phyloP scores from a whole-genome alignment of 345 rosid species.

The Limnanthes douglasii region DNA sequence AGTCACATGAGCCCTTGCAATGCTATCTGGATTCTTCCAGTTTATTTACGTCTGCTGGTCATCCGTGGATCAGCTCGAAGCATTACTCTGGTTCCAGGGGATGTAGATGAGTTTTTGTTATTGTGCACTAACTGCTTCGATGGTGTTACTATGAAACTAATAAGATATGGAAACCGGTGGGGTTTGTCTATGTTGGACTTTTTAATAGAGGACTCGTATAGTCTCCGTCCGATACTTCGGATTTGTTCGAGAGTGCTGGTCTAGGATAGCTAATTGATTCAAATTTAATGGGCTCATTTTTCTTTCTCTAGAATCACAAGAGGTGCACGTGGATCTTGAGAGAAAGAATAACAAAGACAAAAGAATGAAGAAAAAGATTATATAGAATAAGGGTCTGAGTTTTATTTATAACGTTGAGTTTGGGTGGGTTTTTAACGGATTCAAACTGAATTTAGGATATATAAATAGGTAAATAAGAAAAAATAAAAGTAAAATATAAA shows the following conservation, averaged over 20 bases:
- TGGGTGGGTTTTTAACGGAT: too few relatives aligned
- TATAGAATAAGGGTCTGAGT: too few relatives aligned
- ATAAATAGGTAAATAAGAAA: too few relatives aligned
- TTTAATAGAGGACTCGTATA: constrained; percentile 50
- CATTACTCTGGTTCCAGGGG: constrained; percentile 31
- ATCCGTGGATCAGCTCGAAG: constrained; percentile 45
- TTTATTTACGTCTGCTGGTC: constrained; percentile 55
- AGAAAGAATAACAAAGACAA: too few relatives aligned
- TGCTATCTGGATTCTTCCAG: constrained; percentile 29
- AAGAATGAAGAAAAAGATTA: too few relatives aligned
- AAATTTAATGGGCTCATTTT: constrained; percentile 62
- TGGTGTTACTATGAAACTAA: constrained; percentile 27
- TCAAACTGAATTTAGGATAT: too few relatives aligned
- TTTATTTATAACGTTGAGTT: too few relatives aligned
- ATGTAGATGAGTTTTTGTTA: constrained; percentile 49
- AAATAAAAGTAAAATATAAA: too few relatives aligned
- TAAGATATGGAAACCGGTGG: constrained; percentile 52
- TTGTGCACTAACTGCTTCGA: constrained; percentile 56
- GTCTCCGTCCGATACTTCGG: constrained; percentile 64
- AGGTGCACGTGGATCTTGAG: too few relatives aligned
- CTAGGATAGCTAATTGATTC: constrained; percentile 40
- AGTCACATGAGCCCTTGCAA: constrained; percentile 25
- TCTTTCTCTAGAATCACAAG: constrained; percentile 47
- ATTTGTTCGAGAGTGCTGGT: constrained; percentile 18
- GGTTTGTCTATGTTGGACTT: constrained; percentile 64